Base-by-base conservation (phyloP, 768 basidiomycete species). In the Leccinum pellstonianum region DNA sequence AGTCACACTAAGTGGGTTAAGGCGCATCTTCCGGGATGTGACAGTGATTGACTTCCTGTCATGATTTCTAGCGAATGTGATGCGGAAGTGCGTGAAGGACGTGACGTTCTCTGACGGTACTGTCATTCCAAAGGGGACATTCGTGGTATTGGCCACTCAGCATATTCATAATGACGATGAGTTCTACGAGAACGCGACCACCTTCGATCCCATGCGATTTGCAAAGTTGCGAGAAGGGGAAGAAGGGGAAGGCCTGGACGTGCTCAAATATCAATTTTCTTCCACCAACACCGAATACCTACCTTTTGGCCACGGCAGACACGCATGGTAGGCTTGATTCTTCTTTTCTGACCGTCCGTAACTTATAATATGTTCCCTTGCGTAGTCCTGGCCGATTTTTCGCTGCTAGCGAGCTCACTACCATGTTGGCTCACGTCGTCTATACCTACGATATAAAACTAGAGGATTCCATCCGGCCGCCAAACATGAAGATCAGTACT, bases 91-190 rank as follows among this genome's bases (percentile, higher is more conserved):
- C 15, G 19, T 61, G 57, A 66, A 52, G 17, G 62, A 66, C 7
- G 19, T 59, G 12, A 67, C 59, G 0, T 68, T 80, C 54, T 73
- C 77, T 0, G 75, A 79, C 50, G 79, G 77, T 12, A 77, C 76
- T 0, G 57, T 73, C 25, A 60, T 77, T 12, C 78, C 78, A 1
- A 63, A 68, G 31, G 78, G 75, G 9, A 63, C 70, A 9, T 60
- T 68, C 19, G 43, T 77, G 0, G 56, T 67, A 2, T 55, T 67
- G 12, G 67, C 75, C 8, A 52, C 62, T 4, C 62, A 64, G n/a
- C 61, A 62, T 4, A 55, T 69, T 5, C 75, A 76, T 54, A 27
- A 37, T 21, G 68, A 71, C 41, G 27, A 55, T 1, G 46, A 57
- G 19, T 9, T 58, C 12, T 80, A 81, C 53, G 62, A 73, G 1